Conservation (phyloP, 495 filamentous ascomycete genomes). For the Stereocaulon alpinum region DNA sequence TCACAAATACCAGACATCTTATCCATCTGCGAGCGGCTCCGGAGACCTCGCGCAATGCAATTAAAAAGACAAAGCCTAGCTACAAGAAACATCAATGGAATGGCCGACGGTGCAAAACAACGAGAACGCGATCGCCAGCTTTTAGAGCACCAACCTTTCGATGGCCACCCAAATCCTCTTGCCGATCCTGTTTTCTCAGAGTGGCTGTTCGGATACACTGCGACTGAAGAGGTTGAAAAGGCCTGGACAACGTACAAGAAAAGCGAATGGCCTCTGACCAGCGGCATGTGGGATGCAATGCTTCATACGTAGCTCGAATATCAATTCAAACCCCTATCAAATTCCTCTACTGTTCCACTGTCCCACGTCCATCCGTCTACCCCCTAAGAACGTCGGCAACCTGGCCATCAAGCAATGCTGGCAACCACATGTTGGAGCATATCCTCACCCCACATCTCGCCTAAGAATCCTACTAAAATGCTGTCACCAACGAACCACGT, state of each 20-base stretch:
- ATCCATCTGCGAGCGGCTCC: slow-evolving; percentile 36
- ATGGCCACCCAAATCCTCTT: slow-evolving; percentile 36
- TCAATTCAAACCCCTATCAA: too few relatives aligned
- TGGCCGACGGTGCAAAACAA: slow-evolving; percentile 43
- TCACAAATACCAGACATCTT: slow-evolving; percentile 33
- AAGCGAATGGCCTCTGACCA: slow-evolving; percentile 3
- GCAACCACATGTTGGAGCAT: background rate
- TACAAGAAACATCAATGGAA: slow-evolving; percentile 40
- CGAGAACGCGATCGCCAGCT: slow-evolving; percentile 38
- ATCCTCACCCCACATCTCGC: background rate
- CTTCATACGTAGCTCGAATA: background rate
- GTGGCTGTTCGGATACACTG: slow-evolving; percentile 39
- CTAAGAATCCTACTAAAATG: background rate
- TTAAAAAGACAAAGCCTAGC: slow-evolving; percentile 39
- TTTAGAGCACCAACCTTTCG: slow-evolving; percentile 21
- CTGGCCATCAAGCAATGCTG: background rate
- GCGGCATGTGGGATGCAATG: background rate
- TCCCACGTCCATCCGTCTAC: too few relatives aligned
- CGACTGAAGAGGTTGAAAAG: slow-evolving; percentile 31
- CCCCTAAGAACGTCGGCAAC: background rate
- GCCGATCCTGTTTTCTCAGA: slow-evolving; percentile 35
- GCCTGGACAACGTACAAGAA: slow-evolving; percentile 25
- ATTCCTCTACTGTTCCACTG: background rate
- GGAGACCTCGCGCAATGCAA: slow-evolving; percentile 36
- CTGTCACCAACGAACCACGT: slow-evolving; percentile 1